Percentiles rank a stretch among this genome's conserved stretches.
These are phyloP conservation scores for Physcomitrellopsis africana DNA, from an alignment of 225 moss, liverwort and hornwort genomes.

Conservation along the genomic window DNA sequence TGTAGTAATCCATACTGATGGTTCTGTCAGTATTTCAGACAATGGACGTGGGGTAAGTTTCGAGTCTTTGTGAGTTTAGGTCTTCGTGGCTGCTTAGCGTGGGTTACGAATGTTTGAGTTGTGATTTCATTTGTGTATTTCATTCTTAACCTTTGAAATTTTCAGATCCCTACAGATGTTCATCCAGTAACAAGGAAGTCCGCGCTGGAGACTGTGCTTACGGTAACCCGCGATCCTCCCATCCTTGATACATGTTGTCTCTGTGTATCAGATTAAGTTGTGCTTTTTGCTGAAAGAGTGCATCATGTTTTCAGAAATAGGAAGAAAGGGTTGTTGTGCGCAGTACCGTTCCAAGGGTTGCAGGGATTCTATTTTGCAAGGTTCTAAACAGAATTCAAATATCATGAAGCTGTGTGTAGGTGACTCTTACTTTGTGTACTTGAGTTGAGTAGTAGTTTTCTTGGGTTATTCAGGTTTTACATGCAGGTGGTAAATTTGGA, in stretches of 20 bases:
- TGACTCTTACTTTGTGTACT: background rate
- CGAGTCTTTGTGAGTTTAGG: background rate
- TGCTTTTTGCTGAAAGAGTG: background rate
- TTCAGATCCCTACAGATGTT: slow-evolving; percentile 67
- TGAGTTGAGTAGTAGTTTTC: background rate
- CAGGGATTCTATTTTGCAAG: background rate
- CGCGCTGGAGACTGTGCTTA: slow-evolving; percentile 73
- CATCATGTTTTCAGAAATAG: background rate
- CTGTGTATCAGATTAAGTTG: background rate
- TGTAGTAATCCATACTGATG: slow-evolving; percentile 57
- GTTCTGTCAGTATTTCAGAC: slow-evolving; percentile 63
- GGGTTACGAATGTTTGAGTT: background rate
- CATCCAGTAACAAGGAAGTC: slow-evolving; percentile 71
- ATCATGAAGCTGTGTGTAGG: background rate
- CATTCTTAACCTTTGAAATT: too few relatives aligned
- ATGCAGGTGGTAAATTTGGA: slow-evolving; percentile 81
- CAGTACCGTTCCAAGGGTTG: background rate
- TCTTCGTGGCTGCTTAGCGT: background rate
- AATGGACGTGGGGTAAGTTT: slow-evolving; percentile 65
- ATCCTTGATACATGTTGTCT: background rate
- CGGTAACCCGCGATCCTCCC: slow-evolving; percentile 33
- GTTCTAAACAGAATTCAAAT: background rate
- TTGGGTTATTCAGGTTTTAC: slow-evolving; percentile 44
- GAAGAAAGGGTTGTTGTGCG: background rate
- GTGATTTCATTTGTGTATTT: background rate